These are phyloP conservation scores for Trichoderma sp. DNA, from an alignment of 2,329 filamentous ascomycete species.

Conservation along the genomic window DNA sequence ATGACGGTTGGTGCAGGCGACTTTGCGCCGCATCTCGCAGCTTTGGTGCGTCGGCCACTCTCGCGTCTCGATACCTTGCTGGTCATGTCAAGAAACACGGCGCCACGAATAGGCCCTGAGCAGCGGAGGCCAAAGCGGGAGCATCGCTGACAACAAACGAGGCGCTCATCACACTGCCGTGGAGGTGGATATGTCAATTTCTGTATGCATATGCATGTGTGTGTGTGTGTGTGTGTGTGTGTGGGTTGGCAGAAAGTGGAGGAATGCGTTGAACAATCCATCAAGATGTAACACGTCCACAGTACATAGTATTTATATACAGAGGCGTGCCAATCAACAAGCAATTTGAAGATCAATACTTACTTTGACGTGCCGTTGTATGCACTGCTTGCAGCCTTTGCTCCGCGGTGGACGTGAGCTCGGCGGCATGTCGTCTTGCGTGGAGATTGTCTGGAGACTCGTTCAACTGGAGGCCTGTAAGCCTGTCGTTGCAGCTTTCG, in stretches of 20 bases:
- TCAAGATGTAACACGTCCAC: not conserved
- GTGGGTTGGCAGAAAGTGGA: not conserved
- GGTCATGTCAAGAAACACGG: not conserved
- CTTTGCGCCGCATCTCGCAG: not conserved
- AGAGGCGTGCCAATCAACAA: not conserved
- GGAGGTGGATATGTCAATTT: not conserved
- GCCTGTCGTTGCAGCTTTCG: not conserved
- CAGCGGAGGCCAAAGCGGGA: not conserved
- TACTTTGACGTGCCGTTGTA: not conserved
- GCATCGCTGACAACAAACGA: not conserved
- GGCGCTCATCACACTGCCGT: not conserved
- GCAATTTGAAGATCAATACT: not conserved
- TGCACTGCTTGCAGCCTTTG: not conserved
- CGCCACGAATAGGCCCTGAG: not conserved
- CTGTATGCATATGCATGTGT: not conserved
- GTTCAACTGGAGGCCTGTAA: not conserved
- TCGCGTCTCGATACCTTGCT: not conserved
- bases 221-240: not conserved
- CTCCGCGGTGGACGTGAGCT: not conserved
- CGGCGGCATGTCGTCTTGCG: not conserved
- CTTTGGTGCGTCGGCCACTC: not conserved
- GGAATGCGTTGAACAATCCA: not conserved
- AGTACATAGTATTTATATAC: too few species aligned
- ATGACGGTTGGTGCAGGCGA: not conserved
- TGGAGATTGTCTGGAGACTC: not conserved